Evolutionary conservation across 768 basidiomycete genomes (phyloP).

Genomic region (Amanita pseudoporphyria): DNA sequence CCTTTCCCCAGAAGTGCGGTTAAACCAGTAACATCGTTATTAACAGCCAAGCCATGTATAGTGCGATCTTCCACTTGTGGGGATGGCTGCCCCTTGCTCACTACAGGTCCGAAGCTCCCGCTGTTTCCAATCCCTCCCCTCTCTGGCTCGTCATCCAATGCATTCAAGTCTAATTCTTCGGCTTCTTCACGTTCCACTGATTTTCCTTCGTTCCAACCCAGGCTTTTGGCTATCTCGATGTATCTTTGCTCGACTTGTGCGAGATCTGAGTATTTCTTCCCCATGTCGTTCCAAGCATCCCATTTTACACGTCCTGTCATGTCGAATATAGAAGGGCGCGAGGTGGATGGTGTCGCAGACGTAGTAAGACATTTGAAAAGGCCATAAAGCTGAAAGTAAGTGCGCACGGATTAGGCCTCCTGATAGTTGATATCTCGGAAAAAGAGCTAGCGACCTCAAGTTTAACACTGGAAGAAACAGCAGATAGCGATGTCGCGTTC

Average conservation of each 20-base stretch:
- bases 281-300: constrained; percentile 66
- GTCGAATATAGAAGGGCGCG: constrained; percentile 71
- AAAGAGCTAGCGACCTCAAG: constrained; percentile 53
- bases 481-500: constrained; percentile 38
- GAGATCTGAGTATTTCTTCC: constrained; percentile 34
- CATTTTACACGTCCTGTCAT: constrained; percentile 76
- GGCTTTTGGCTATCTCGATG: constrained; percentile 50
- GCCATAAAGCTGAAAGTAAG: constrained; percentile 59
- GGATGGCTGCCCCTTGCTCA: constrained; percentile 48
- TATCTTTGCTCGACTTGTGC: constrained; percentile 55
- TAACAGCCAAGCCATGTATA: constrained; percentile 56
- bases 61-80: constrained; percentile 25
- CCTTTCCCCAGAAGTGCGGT: constrained; percentile 31
- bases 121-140: constrained; percentile 10
- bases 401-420: constrained; percentile 28
- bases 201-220: constrained; percentile 55
- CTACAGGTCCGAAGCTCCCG: constrained; percentile 47
- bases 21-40: constrained; percentile 40
- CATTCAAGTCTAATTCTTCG: constrained; percentile 34
- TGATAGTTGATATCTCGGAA: constrained; percentile 16
- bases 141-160: constrained; percentile 28
- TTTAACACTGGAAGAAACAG: constrained; percentile 53
- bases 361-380: constrained; percentile 72
- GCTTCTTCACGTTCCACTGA: constrained; percentile 9
- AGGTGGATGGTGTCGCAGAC: constrained; percentile 38